These are phyloP conservation scores for Pholiota molesta DNA, from an alignment of 768 basidiomycete species.

Conservation along the genomic window DNA sequence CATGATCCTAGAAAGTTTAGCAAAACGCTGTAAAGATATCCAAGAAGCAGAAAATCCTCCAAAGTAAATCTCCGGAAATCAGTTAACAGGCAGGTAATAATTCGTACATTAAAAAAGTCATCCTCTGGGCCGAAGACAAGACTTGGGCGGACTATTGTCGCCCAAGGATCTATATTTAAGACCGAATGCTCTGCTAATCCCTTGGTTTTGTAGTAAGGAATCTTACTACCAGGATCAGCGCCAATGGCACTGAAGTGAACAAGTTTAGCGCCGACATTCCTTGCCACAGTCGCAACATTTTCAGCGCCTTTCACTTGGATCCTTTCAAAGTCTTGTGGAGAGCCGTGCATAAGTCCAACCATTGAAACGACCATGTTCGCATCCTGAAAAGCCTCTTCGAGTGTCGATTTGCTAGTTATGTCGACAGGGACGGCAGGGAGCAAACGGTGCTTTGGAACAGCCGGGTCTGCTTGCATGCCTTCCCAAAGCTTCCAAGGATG, in stretches of 20 bases:
- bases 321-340: conserved; percentile 54
- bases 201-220: conserved; percentile 67
- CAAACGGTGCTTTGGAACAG: conserved; percentile 35
- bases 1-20: conserved; percentile 56
- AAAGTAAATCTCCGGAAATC: too few relatives aligned
- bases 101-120: conserved; percentile 69
- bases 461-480: conserved; percentile 28
- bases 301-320: conserved; percentile 69
- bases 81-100: too few relatives aligned
- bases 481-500: conserved; percentile 47
- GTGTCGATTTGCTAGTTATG: conserved; percentile 53
- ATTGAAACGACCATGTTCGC: conserved; percentile 67
- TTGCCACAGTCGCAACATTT: conserved; percentile 62
- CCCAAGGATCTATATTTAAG: conserved; percentile 44
- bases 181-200: conserved; percentile 62
- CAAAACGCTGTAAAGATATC: conserved; percentile 53
- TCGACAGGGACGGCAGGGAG: conserved; percentile 52
- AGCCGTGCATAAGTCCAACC: conserved; percentile 69
- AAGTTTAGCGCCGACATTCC: conserved; percentile 55
- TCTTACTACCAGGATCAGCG: conserved; percentile 57
- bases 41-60: too few relatives aligned
- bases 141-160: conserved; percentile 72
- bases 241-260: conserved; percentile 77
- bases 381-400: conserved; percentile 51
- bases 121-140: conserved; percentile 79